phyloP scores from a whole-genome alignment of 2,329 filamentous ascomycete genomes.

The Ambrosiella cleistominuta region DNA sequence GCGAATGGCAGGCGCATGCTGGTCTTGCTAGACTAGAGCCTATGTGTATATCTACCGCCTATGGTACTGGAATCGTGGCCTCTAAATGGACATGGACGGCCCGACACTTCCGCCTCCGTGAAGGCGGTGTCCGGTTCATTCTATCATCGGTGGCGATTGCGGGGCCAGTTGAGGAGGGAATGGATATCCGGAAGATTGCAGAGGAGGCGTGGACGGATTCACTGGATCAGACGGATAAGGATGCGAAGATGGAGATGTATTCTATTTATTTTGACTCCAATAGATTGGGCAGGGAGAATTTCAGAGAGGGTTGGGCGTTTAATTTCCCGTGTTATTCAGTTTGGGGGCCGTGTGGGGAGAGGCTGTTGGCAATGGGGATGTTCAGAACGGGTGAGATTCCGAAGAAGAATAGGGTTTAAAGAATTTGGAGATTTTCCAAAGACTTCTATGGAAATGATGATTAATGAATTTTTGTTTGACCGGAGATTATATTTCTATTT shows the following conservation, averaged over 20 bases:
- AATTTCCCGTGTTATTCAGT: constrained; percentile 23
- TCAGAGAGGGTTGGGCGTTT: constrained; percentile 11
- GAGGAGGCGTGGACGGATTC: constrained; percentile 15
- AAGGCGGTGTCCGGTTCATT: constrained; percentile 7
- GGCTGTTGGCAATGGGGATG: constrained; percentile 20
- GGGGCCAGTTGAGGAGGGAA: constrained; percentile 6
- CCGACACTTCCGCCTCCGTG: constrained; percentile 8
- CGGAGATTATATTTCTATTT: too few species aligned
- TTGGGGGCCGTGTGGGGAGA: constrained; percentile 20
- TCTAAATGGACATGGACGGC: constrained; percentile 7
- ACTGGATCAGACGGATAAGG: constrained; percentile 15
- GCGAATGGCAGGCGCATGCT: constrained; percentile 69
- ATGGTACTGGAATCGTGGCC: background rate
- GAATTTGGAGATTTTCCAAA: background rate
- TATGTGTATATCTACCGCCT: constrained; percentile 8
- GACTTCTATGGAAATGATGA: background rate
- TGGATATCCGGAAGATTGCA: constrained; percentile 9
- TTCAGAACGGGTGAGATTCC: constrained; percentile 16
- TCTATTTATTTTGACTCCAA: constrained; percentile 21
- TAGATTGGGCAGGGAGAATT: constrained; percentile 15
- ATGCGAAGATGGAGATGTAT: constrained; percentile 4
- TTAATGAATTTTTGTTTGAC: background rate
- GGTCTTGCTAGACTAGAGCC: constrained; percentile 29
- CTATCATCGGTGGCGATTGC: constrained; percentile 3
- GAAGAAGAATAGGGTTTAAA: background rate